Evolutionary conservation across 2,329 filamentous ascomycete species (phyloP), one percentile per base, ranked within the genome.

Genomic region (Neonectria neomacrospora): DNA sequence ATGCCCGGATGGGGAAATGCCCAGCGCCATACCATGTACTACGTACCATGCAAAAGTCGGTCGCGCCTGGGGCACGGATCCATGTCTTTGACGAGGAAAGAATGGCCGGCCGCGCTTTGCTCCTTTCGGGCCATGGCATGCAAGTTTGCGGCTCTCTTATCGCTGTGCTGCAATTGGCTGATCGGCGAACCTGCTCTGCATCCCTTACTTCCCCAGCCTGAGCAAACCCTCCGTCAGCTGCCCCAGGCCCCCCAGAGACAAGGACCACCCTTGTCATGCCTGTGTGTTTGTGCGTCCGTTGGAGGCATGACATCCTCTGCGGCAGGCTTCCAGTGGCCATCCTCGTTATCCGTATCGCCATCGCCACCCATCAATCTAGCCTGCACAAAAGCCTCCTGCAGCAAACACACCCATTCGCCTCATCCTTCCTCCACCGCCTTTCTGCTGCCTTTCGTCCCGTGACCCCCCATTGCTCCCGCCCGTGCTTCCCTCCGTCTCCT

Each of bases 391-490:
- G 37, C 37, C n/a, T 41, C n/a, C 28, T 50, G 47, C 47, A 50
- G 47, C 28, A n/a, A 50, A 5, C 18, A 50, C 47, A 32, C 47
- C 47, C 47, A 30, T 32, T 50, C 3, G 47, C 47, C n/a, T 32
- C 47, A 34, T 45, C n/a, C 52, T 53, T 48, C 65, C 58, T 69
- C 61, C 68, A 65, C 68, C 67, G 67, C 67, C 67, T 69, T 69
- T 66, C 62, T 53, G 51, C 58, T 53, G 47, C 41, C 57, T 51
- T 62, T 68, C 65, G 64, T 65, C 64, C 67, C 67, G 65, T 69
- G 34, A 37, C 34, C 34, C 34, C 34, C 34, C 32, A 5, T n/a
- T 37, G 66, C 42, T 41, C 39, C 44, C 52, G 54, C 42, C 65
- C 55, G 52, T 30, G 37, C 54, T 53, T 63, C 65, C 54, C 53